Evolutionary conservation across 2,329 filamentous ascomycete genomes (phyloP).

Genomic region (Colletotrichum aenigma): DNA sequence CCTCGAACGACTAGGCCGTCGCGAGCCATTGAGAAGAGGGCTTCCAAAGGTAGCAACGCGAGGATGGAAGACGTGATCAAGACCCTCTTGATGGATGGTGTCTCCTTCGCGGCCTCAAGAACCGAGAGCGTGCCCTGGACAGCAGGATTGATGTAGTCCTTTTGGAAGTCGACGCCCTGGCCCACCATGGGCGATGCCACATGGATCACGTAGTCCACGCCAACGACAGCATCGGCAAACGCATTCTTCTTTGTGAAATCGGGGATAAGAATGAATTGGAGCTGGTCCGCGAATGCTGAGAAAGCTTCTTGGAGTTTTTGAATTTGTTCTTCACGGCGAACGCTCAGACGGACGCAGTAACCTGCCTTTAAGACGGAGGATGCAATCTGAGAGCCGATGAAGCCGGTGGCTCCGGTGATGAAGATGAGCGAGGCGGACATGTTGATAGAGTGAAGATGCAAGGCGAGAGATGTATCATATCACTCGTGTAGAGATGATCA

Average conservation of each 20-base stretch:
- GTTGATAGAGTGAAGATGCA: background rate
- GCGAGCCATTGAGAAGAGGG: background rate
- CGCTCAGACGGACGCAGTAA: constrained; percentile 2
- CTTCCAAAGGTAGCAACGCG: background rate
- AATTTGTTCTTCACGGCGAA: background rate
- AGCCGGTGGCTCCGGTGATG: constrained; percentile 7
- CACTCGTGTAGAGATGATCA: background rate
- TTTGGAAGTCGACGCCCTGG: background rate
- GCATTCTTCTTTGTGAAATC: background rate
- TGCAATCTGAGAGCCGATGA: background rate
- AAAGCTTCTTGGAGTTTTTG: background rate
- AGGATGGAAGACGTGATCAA: background rate
- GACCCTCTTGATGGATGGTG: background rate
- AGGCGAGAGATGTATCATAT: too few species aligned
- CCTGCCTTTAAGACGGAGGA: background rate
- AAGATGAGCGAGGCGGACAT: constrained; percentile 1
- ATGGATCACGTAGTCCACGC: background rate
- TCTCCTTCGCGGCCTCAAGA: background rate
- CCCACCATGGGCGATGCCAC: background rate
- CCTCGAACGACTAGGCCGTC: background rate
- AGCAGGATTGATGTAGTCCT: background rate
- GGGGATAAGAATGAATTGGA: background rate
- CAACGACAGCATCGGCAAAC: background rate
- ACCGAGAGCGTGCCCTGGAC: background rate
- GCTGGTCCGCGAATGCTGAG: background rate